Conservation (phyloP, 179 eudicot genomes). For the Drosera spatulata region DNA sequence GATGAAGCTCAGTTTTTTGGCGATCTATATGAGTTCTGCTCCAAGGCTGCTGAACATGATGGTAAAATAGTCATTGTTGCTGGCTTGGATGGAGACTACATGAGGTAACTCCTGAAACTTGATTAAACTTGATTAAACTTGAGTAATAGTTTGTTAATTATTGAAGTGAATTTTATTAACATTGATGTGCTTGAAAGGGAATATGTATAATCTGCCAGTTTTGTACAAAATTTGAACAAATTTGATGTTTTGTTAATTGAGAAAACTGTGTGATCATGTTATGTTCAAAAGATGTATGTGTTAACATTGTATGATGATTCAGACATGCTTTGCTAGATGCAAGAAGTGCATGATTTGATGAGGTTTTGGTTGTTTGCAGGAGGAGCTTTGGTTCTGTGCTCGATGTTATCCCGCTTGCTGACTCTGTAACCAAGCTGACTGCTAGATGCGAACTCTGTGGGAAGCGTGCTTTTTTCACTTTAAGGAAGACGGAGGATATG, state of each 20-base stretch:
- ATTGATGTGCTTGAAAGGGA: too few relatives aligned
- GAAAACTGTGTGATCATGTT: too few relatives aligned
- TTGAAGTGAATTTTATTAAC: too few relatives aligned
- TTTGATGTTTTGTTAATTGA: too few relatives aligned
- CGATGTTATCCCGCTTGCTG: slow-evolving; percentile 76
- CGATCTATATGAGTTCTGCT: slow-evolving; percentile 81
- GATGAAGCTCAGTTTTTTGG: slow-evolving; percentile 94
- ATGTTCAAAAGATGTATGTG: too few relatives aligned
- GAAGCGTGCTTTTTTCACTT: slow-evolving; percentile 62
- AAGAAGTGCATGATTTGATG: too few relatives aligned
- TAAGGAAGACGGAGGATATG: slow-evolving; percentile 53
- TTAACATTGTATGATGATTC: too few relatives aligned
- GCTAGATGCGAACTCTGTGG: slow-evolving; percentile 86
- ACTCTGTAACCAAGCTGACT: slow-evolving; percentile 75
- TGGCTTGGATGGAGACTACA: slow-evolving; percentile 87
- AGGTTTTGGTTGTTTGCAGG: slow-evolving; percentile 21
- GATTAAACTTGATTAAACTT: too few relatives aligned
- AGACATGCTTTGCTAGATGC: too few relatives aligned
- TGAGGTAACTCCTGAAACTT: slow-evolving; percentile 35
- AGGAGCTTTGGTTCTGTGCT: slow-evolving; percentile 84
- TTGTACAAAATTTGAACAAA: too few relatives aligned
- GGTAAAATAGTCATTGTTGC: slow-evolving; percentile 77
- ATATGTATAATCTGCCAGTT: too few relatives aligned
- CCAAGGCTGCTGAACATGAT: slow-evolving; percentile 68
- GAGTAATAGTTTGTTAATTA: too few relatives aligned